phyloP scores from a whole-genome alignment of 495 filamentous ascomycete genomes.

The Aspergillus nanangensis region DNA sequence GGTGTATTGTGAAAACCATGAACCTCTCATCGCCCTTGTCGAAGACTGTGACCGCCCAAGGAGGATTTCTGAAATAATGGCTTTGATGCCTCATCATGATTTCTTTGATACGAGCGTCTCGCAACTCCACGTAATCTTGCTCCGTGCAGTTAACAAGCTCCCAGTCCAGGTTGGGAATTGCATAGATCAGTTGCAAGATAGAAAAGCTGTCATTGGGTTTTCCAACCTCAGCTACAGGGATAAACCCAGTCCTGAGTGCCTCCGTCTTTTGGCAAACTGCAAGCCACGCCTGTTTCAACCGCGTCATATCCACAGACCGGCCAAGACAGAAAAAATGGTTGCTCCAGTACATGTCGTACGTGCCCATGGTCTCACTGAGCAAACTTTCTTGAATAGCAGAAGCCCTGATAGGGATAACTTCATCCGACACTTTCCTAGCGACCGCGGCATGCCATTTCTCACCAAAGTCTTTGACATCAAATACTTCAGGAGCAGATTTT shows the following conservation, averaged over 20 bases:
- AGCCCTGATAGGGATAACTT: slow-evolving; percentile 13
- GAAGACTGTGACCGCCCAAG: slow-evolving; percentile 30
- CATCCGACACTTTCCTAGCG: slow-evolving; percentile 8
- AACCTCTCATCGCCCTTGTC: slow-evolving; percentile 8
- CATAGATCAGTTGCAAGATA: slow-evolving; percentile 28
- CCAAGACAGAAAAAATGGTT: slow-evolving; percentile 36
- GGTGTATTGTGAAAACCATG: slow-evolving; percentile 31
- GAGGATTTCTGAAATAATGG: slow-evolving; percentile 20
- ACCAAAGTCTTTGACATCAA: slow-evolving; percentile 23
- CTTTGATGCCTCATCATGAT: slow-evolving; percentile 22
- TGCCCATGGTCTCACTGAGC: slow-evolving; percentile 31
- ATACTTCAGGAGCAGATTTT: slow-evolving; percentile 2
- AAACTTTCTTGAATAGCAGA: slow-evolving; percentile 32
- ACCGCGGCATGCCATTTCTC: slow-evolving; percentile 12
- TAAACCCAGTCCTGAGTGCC: slow-evolving; percentile 67
- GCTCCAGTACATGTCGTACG: slow-evolving; percentile 32
- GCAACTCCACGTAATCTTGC: slow-evolving; percentile 5
- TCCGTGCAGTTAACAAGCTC: slow-evolving; percentile 10
- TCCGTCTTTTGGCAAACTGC: slow-evolving; percentile 51
- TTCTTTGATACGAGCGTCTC: slow-evolving; percentile 10
- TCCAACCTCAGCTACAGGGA: slow-evolving; percentile 24
- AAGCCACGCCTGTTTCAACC: slow-evolving; percentile 56
- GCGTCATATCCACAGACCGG: slow-evolving; percentile 42
- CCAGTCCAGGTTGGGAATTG: slow-evolving; percentile 23
- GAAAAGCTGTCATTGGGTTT: slow-evolving; percentile 12